Evolutionary conservation across 2,329 filamentous ascomycete genomes (phyloP), one percentile per base, ranked within the genome.

Genomic region (Colletotrichum sp.): DNA sequence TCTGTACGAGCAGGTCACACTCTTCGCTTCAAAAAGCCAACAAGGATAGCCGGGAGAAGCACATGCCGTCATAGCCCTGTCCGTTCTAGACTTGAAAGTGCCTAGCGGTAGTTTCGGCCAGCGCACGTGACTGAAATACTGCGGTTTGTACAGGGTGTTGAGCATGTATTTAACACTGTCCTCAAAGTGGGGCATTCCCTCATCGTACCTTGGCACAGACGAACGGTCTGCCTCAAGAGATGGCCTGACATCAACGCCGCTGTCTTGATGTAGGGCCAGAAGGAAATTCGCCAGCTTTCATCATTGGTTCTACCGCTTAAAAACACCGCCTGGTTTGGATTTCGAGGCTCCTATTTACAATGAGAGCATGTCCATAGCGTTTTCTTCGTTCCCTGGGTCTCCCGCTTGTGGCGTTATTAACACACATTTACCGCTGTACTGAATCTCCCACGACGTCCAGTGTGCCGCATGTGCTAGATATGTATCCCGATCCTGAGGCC

Each of bases 21-120:
- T 67, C 62, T 63, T 58, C 63, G 57, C 43, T 58, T 74, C 64
- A 38, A 59, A 67, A 59, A 72, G 54, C 68, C 71, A 72, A 58
- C 71, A 67, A 74, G 69, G 72, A 72, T 74, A 43, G 58, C 55
- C 62, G 61, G 61, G 38, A 31, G 58, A 72, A 38, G 70, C 70
- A 73, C 72, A 74, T 74, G 72, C 72, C 72, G 72, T 74, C 72
- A 74, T 74, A 68, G 72, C 70, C 72, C 59, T 74, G 51, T 64
- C 29, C 29, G 65, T 36, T 72, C 70, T 65, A 74, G 58, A 62
- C 69, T 38, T 24, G 33, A 62, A 73, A 29, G 12, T 36, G 72
- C 33, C 64, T 74, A 74, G 72, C 57, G 63, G 68, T 36, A 47
- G 54, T 67, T 65, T 16, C 21, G 24, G 51, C 5, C 33, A 13